Evolutionary conservation across 2,329 filamentous ascomycete species (phyloP).

Genomic region (Aspergillus sp.): DNA sequence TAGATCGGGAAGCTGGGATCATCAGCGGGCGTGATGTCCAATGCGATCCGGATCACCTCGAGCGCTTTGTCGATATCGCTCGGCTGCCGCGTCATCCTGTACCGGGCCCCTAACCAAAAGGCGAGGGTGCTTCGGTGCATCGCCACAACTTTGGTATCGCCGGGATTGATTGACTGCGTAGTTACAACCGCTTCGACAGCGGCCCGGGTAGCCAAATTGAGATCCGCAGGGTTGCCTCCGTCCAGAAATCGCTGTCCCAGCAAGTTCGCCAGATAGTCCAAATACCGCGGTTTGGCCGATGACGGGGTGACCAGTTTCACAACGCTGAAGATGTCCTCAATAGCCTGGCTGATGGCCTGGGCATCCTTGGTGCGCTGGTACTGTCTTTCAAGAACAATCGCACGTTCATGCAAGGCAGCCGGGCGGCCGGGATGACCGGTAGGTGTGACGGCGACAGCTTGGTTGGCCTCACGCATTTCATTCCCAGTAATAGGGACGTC

Average conservation of each 20-base stretch:
- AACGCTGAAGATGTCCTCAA: background rate
- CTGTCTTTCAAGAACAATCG: background rate
- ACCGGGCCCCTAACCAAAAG: background rate
- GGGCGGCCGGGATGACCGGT: background rate
- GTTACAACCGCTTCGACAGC: background rate
- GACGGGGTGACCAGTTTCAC: background rate
- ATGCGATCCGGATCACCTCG: background rate
- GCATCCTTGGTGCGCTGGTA: slow-evolving; percentile 1
- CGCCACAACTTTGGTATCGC: background rate
- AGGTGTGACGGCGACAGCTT: background rate
- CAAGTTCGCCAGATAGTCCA: slow-evolving; percentile 1
- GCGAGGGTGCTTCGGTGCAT: slow-evolving; percentile 1
- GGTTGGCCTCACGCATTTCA: slow-evolving; percentile 1
- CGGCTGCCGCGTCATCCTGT: background rate
- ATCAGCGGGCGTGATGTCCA: background rate
- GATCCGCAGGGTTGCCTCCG: background rate
- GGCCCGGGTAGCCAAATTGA: background rate
- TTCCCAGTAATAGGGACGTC: background rate
- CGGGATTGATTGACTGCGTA: background rate
- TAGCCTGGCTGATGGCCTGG: background rate
- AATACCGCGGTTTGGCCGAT: background rate
- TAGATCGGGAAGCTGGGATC: slow-evolving; percentile 1
- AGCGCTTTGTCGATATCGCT: background rate
- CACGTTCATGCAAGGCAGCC: background rate
- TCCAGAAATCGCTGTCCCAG: background rate